phyloP scores from a whole-genome alignment of 2,329 filamentous ascomycete species.

The Geosmithia flava region DNA sequence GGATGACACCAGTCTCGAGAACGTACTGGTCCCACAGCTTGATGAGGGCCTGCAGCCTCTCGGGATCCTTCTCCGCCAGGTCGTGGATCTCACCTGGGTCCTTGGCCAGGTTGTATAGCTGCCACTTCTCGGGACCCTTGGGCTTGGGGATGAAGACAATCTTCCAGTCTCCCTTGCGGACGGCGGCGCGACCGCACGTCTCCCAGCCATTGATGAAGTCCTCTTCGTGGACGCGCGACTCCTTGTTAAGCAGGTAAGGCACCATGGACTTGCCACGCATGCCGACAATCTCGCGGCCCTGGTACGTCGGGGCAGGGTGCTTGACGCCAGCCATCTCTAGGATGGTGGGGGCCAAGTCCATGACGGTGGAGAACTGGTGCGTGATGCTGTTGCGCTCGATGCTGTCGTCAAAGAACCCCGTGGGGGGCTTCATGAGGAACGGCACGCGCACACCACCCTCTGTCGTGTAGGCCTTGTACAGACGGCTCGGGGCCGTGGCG shows the following conservation, averaged over 20 bases:
- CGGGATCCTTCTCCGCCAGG: slow-evolving; percentile 23
- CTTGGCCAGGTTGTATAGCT: slow-evolving; percentile 38
- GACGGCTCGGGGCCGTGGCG: slow-evolving; percentile 21
- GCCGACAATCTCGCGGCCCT: slow-evolving; percentile 32
- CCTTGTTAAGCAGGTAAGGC: slow-evolving; percentile 19
- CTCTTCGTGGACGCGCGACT: slow-evolving; percentile 28
- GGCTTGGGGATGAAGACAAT: slow-evolving; percentile 44
- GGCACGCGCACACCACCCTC: slow-evolving; percentile 39
- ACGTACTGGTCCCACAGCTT: slow-evolving; percentile 42
- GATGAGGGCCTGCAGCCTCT: slow-evolving; percentile 32
- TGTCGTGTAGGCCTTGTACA: slow-evolving; percentile 27
- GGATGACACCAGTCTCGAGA: slow-evolving; percentile 3
- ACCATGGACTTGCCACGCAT: slow-evolving; percentile 38
- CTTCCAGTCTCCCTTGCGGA: slow-evolving; percentile 44
- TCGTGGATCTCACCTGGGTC: slow-evolving; percentile 40
- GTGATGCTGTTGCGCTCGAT: slow-evolving; percentile 5
- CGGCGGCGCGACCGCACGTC: slow-evolving; percentile 35
- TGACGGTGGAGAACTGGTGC: slow-evolving; percentile 23
- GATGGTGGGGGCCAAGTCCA: slow-evolving; percentile 34
- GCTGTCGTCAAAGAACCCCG: slow-evolving; percentile 4
- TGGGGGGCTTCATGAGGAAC: slow-evolving; percentile 24
- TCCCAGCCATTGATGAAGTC: slow-evolving; percentile 44
- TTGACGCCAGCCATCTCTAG: slow-evolving; percentile 30
- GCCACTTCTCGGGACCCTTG: slow-evolving; percentile 35
- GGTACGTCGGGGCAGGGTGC: slow-evolving; percentile 23